Evolutionary conservation across 78 protist species (phyloP).

Genomic region (Mantamonas sphyraenae): DNA sequence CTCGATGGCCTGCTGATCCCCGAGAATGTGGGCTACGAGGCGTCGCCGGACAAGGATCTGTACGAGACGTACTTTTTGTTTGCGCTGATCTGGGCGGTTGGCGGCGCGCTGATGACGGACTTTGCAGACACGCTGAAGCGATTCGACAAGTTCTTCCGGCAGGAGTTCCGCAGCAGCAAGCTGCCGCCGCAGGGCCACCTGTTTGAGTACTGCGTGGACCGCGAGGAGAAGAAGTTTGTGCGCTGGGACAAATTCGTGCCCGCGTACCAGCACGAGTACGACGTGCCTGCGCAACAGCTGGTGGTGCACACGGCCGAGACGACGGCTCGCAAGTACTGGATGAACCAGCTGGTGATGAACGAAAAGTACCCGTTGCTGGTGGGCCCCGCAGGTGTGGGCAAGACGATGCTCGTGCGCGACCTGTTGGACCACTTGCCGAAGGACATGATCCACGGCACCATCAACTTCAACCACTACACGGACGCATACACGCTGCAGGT

Average conservation of each 20-base stretch:
- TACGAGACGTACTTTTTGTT: slow-evolving; percentile 39
- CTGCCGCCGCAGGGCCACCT: slow-evolving; percentile 30
- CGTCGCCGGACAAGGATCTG: slow-evolving; percentile 26
- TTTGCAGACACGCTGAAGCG: too few relatives aligned
- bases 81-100: slow-evolving; percentile 73
- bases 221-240: neutral
- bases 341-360: slow-evolving; percentile 8
- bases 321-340: slow-evolving; percentile 15
- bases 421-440: slow-evolving; percentile 14
- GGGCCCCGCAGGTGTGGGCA: slow-evolving; percentile 80
- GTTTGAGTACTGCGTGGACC: slow-evolving; percentile 58
- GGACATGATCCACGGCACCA: slow-evolving; percentile 10
- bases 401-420: slow-evolving; percentile 43
- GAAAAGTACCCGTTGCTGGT: slow-evolving; percentile 53
- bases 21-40: too few relatives aligned
- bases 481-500: slow-evolving; percentile 34
- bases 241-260: slow-evolving; percentile 44
- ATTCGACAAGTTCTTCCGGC: slow-evolving; percentile 55
- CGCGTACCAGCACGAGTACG: slow-evolving; percentile 25
- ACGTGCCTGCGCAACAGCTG: neutral
- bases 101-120: slow-evolving; percentile 52
- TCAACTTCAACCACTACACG: slow-evolving; percentile 71
- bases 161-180: slow-evolving; percentile 24
- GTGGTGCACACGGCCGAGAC: slow-evolving; percentile 51
- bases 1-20: slow-evolving; percentile 54